Conservation (phyloP, 108 stramenopile species). For the Cyclotella baltica region DNA sequence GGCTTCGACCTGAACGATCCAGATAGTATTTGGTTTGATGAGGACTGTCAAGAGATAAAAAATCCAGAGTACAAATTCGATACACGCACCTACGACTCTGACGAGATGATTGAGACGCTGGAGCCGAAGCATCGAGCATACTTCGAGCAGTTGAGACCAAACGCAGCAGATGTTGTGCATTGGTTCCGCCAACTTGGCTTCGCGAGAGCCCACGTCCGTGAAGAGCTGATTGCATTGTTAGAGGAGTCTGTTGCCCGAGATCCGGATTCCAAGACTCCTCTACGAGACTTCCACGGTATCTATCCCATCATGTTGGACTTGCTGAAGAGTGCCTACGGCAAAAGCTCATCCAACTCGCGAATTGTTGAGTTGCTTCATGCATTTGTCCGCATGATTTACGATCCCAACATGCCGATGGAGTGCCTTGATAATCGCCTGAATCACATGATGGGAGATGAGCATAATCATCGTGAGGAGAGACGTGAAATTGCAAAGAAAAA, state of each 20-base stretch:
- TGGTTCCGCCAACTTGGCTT: slow-evolving; percentile 7
- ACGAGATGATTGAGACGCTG: background rate
- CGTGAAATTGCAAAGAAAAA: no score
- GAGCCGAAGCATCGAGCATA: background rate
- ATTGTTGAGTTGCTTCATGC: slow-evolving; percentile 19
- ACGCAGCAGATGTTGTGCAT: background rate
- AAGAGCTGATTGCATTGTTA: background rate
- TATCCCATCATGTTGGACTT: slow-evolving; percentile 13
- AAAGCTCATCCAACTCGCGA: slow-evolving; percentile 6
- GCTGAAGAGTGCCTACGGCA: background rate
- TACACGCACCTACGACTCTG: background rate
- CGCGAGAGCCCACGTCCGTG: background rate
- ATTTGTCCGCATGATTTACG: background rate
- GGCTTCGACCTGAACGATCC: slow-evolving; percentile 7
- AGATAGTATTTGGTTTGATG: background rate
- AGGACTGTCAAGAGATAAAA: background rate
- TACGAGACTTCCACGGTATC: background rate
- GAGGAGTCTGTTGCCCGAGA: background rate
- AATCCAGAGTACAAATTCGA: background rate
- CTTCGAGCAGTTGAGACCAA: background rate
- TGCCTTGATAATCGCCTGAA: background rate
- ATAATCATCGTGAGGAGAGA: no score
- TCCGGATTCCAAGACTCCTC: background rate
- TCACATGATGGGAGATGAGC: background rate
- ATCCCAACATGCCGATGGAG: background rate